Conservation (phyloP, 805 yeast genomes). For the Kluyveromyces nonfermentans region DNA sequence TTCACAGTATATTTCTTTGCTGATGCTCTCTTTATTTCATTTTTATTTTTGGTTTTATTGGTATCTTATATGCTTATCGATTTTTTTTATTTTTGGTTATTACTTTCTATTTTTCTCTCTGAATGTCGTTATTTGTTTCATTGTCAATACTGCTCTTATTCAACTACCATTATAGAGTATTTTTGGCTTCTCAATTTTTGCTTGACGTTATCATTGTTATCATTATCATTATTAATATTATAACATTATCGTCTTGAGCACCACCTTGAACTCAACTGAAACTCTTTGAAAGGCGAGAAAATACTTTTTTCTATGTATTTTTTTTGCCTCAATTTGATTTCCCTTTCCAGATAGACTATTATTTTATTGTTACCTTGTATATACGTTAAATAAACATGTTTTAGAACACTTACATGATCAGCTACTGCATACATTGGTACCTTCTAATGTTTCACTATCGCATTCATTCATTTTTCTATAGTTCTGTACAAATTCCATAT, state of each 20-base stretch:
- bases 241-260: too few relatives aligned
- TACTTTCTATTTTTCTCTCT: neutral
- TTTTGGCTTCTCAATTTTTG: constrained; percentile 1
- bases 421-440: too few relatives aligned
- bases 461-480: too few relatives aligned
- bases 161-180: neutral
- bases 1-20: too few relatives aligned
- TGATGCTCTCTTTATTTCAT: too few relatives aligned
- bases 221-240: neutral
- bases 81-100: neutral
- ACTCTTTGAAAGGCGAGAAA: neutral
- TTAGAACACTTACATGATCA: too few relatives aligned
- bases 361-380: too few relatives aligned
- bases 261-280: neutral
- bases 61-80: neutral
- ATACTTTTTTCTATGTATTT: neutral
- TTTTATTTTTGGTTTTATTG: neutral
- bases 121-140: neutral
- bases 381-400: too few relatives aligned
- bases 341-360: neutral
- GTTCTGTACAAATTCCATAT: too few relatives aligned
- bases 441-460: too few relatives aligned
- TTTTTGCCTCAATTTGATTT: too few relatives aligned
- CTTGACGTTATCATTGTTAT: neutral
- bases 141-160: neutral